These are phyloP conservation scores for Clarireedia homoeocarpa DNA, from an alignment of 2,329 filamentous ascomycete species.

Conservation along the genomic window DNA sequence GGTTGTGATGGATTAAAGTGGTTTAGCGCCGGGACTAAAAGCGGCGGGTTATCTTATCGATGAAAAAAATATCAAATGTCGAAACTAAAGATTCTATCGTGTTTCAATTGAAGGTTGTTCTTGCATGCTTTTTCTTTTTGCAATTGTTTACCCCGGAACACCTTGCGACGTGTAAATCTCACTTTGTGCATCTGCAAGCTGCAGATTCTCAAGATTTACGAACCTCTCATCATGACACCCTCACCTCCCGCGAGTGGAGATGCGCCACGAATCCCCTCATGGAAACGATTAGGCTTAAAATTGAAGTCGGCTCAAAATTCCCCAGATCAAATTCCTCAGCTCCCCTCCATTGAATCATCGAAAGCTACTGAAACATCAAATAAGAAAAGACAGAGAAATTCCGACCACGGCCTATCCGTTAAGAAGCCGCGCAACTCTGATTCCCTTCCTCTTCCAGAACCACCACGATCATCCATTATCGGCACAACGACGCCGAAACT, in stretches of 20 bases:
- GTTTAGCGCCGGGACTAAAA: constrained; percentile 4
- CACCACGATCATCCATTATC: constrained; percentile 4
- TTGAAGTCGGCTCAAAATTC: constrained; percentile 43
- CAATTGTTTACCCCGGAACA: background rate
- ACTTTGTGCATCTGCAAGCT: background rate
- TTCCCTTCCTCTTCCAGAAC: constrained; percentile 3
- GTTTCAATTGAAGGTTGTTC: background rate
- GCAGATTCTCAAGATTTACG: background rate
- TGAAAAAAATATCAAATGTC: constrained; percentile 1
- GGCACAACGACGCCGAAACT: constrained; percentile 23
- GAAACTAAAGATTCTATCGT: constrained; percentile 4
- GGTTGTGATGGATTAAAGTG: background rate
- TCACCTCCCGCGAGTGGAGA: constrained; percentile 11
- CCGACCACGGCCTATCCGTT: constrained; percentile 13
- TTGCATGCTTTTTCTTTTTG: background rate
- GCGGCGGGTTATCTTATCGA: constrained; percentile 8
- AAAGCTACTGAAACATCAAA: constrained; percentile 16
- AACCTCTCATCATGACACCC: constrained; percentile 17
- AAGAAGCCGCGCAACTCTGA: constrained; percentile 25
- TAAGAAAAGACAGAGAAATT: constrained; percentile 21
- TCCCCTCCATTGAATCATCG: constrained; percentile 10
- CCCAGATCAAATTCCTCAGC: constrained; percentile 10
- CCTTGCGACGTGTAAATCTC: background rate
- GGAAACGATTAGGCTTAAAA: constrained; percentile 53
- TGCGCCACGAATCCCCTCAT: constrained; percentile 41